A percentile compares a stretch with the other conserved stretches of the same genome.
Evolutionary conservation across 1,139 yeast species (phyloP).

Genomic region (Pichia sp.): DNA sequence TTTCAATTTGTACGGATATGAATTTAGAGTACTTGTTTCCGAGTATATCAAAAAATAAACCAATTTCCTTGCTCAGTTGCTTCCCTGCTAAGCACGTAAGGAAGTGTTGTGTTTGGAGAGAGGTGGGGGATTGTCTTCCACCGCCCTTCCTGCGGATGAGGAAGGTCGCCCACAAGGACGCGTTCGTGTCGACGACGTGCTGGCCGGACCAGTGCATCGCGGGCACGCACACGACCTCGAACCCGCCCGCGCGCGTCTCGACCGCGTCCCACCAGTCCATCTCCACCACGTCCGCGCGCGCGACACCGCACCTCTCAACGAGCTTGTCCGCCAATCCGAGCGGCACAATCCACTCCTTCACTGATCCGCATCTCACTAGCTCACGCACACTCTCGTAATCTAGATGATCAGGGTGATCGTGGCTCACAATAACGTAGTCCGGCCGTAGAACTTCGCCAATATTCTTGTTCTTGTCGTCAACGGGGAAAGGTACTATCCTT

Average conservation of each 20-base stretch:
- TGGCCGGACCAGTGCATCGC: conserved; percentile 99
- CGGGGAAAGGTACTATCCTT: conserved; percentile 67
- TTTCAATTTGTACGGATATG: too few species aligned
- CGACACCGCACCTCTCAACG: conserved; percentile 43
- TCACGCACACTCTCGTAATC: conserved; percentile 45
- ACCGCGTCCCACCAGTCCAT: conserved; percentile 87
- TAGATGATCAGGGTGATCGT: conserved; percentile 92
- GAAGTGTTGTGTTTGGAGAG: too few species aligned
- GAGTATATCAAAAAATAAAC: too few species aligned
- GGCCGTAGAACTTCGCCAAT: conserved; percentile 50
- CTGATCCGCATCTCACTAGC: conserved; percentile 67
- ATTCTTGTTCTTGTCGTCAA: conserved; percentile 46
- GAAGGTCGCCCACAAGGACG: conserved; percentile 84
- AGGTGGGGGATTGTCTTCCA: too few species aligned
- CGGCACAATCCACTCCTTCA: conserved; percentile 84
- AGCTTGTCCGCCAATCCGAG: conserved; percentile 61
- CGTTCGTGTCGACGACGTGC: conserved; percentile 66
- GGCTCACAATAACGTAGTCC: conserved; percentile 73
- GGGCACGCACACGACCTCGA: conserved; percentile 82
- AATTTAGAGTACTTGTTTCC: too few species aligned
- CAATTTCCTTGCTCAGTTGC: too few species aligned
- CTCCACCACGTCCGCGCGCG: conserved; percentile 45
- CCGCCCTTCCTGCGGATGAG: conserved; percentile 58
- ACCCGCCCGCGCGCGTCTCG: conserved; percentile 38
- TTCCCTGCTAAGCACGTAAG: too few species aligned